Percentiles rank a stretch among this genome's conserved stretches.
phyloP scores from a whole-genome alignment of 305 asterid species.

The Fraxinus baroniana region DNA sequence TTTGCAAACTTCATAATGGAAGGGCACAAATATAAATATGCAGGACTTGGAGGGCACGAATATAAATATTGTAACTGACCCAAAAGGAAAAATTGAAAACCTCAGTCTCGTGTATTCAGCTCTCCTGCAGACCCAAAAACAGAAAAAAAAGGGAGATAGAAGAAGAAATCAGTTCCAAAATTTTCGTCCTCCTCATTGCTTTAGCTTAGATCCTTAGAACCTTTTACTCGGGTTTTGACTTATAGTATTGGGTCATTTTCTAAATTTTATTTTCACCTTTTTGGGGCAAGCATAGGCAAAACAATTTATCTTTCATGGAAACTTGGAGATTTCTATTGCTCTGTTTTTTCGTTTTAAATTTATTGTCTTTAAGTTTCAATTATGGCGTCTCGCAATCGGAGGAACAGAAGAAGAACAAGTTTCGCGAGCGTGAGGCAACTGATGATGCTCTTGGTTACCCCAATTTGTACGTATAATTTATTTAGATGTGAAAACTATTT shows the following conservation, averaged over 20 bases:
- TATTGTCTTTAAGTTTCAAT: conserved; percentile 47
- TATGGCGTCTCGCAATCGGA: conserved; percentile 60
- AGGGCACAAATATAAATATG: neutral
- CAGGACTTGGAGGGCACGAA: neutral
- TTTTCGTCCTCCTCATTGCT: neutral
- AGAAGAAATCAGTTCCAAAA: neutral
- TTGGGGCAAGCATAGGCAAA: conserved; percentile 6
- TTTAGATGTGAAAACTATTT: neutral
- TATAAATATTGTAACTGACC: neutral
- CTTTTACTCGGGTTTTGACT: conserved; percentile 44
- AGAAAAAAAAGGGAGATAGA: neutral
- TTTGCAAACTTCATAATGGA: neutral
- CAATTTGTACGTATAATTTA: conserved; percentile 57
- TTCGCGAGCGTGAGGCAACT: conserved; percentile 88
- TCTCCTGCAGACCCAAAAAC: conserved; percentile 19
- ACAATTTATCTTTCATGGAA: conserved; percentile 53
- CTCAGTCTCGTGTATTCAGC: conserved; percentile 23
- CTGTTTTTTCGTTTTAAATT: conserved; percentile 44
- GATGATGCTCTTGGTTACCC: conserved; percentile 91
- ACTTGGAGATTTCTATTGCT: conserved; percentile 47
- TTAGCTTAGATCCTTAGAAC: conserved; percentile 46
- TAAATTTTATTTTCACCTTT: conserved; percentile 19
- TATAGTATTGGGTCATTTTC: conserved; percentile 17
- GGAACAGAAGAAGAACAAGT: conserved; percentile 64
- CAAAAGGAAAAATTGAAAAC: neutral